These are phyloP conservation scores for Pichia scutulata DNA, from an alignment of 805 yeast genomes.

Conservation along the genomic window DNA sequence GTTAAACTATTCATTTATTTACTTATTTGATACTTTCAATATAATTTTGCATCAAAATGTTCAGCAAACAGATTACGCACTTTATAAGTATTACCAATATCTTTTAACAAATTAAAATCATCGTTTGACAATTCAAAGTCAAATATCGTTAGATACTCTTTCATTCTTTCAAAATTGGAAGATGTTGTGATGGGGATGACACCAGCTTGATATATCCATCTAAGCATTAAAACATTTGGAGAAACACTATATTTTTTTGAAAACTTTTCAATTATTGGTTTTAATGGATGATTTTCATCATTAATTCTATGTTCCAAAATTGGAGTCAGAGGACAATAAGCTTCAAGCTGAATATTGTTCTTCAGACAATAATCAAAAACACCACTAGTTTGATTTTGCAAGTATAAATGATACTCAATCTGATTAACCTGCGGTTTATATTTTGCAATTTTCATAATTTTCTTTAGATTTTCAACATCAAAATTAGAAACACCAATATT, in stretches of 20 bases:
- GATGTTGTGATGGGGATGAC: conserved; percentile 73
- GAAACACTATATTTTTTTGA: conserved; percentile 50
- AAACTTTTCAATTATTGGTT: conserved; percentile 31
- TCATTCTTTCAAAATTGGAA: conserved; percentile 46
- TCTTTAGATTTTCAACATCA: conserved; percentile 37
- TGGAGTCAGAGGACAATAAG: conserved; percentile 66
- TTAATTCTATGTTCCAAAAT: conserved; percentile 35
- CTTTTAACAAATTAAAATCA: conserved; percentile 40
- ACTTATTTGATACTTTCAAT: background rate
- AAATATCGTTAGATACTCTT: conserved; percentile 47
- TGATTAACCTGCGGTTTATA: conserved; percentile 57
- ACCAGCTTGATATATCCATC: conserved; percentile 63
- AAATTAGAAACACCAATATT: conserved; percentile 60
- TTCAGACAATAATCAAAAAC: conserved; percentile 42
- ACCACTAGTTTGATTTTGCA: conserved; percentile 57
- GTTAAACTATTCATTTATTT: background rate
- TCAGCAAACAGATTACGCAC: conserved; percentile 4
- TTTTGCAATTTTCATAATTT: conserved; percentile 34
- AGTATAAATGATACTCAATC: conserved; percentile 59
- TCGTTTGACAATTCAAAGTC: conserved; percentile 43
- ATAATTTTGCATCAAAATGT: background rate
- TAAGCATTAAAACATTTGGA: conserved; percentile 56
- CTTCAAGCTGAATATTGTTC: conserved; percentile 48
- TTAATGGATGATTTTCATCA: conserved; percentile 33
- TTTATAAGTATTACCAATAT: conserved; percentile 30